Evolutionary conservation across 108 stramenopile species (phyloP), one percentile per base, ranked within the genome.

Genomic region (Fistulifera pelliculosa): DNA sequence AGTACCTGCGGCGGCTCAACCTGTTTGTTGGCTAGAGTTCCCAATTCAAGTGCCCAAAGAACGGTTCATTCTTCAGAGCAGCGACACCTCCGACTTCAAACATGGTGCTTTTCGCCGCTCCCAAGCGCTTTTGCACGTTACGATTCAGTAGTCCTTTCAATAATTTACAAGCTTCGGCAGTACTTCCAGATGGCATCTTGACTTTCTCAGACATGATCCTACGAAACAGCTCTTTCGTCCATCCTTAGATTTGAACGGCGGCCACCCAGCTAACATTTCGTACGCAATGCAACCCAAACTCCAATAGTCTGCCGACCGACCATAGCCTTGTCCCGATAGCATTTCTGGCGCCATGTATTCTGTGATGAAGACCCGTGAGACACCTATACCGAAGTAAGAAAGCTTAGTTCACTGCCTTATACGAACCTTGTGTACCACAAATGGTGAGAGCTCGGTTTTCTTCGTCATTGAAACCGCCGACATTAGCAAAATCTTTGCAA

Each of bases 251-350:
- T 74, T 65, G 59, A 99, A 99, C 0, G 99, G 99, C 11, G 99
- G 94, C 2, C 70, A 24, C 6, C 99, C 99, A 18, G 75, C 63
- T 38, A 98, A 61, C 99, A 99, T 99, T 73, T 99, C 99, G 56
- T 83, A 99, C 6, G 88, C 88, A 40, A 87, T 73, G 21, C 77
- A 75, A 16, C 58, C 58, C 51, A 99, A 73, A 38, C 77, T 75
- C 99, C 99, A 99, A 61, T 76, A 99, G 64, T 99, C 99, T 0
- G 96, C 96, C 0, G 94, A 94, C 64, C 93, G 95, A 22, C 93
- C 95, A 61, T 99, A 98, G 35, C 94, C 94, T 59, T 95, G 90
- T 10, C 87, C 28, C 0, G 92, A 81, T 0, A 96, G 71, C 93
- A 96, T 96, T 69, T 98, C 99, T 0, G 93, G 89, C 11, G 81